Evolutionary conservation across 352 stramenopile genomes (phyloP).

Genomic region (Phytophthora europaea): DNA sequence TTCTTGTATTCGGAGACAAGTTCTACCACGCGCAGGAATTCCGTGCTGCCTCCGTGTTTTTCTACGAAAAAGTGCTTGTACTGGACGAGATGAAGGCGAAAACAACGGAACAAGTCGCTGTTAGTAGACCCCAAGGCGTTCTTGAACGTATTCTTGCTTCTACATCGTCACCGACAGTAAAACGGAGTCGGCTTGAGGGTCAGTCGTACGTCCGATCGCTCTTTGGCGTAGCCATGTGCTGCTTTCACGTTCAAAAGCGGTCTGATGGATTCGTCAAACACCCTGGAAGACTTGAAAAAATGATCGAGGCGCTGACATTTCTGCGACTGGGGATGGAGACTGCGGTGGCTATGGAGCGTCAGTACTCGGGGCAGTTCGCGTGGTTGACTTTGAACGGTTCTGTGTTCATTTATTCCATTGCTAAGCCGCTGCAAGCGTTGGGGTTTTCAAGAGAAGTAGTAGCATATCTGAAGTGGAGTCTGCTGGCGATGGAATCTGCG

Average conservation of each 20-base stretch:
- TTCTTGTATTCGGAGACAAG: slow-evolving; percentile 62
- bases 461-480: slow-evolving; percentile 68
- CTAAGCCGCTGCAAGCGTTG: slow-evolving; percentile 52
- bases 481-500: slow-evolving; percentile 63
- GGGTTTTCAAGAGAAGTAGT: slow-evolving; percentile 68
- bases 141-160: slow-evolving; percentile 21
- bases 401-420: slow-evolving; percentile 64
- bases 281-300: slow-evolving; percentile 61
- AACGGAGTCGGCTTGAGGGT: slow-evolving; percentile 15
- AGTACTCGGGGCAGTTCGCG: slow-evolving; percentile 40
- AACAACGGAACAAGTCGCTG: not conserved
- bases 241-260: slow-evolving; percentile 47
- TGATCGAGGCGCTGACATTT: slow-evolving; percentile 45
- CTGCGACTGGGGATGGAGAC: slow-evolving; percentile 59
- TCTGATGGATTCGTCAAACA: slow-evolving; percentile 51
- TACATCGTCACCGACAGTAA: not conserved
- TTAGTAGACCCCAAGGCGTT: slow-evolving; percentile 1
- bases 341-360: slow-evolving; percentile 47
- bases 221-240: slow-evolving; percentile 58
- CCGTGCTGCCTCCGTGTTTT: slow-evolving; percentile 54
- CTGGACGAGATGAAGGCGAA: slow-evolving; percentile 16
- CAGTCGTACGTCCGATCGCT: slow-evolving; percentile 53
- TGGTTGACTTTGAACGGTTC: slow-evolving; percentile 81
- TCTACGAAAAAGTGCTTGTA: slow-evolving; percentile 54
- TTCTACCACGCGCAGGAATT: slow-evolving; percentile 60